Evolutionary conservation across 176 grass and related monocot species (phyloP).

Genomic region (bread wheat (Triticum aestivum)): IWGSC_CS_RefSeq_v2.1 NC_057807.1:609160836-609161335

Average conservation of each 20-base stretch:
- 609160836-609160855: neutral
- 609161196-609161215: too few species aligned
- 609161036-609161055: neutral
- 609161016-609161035: neutral
- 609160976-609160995: neutral
- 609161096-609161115: neutral
- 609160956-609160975: neutral
- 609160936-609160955: neutral
- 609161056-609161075: neutral
- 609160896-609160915: neutral
- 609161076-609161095: neutral
- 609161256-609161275: conserved; percentile 57
- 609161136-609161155: conserved; percentile 50
- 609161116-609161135: conserved; percentile 73
- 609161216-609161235: neutral
- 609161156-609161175: conserved; percentile 43
- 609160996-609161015: neutral
- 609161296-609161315: conserved; percentile 68
- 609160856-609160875: neutral
- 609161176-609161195: neutral
- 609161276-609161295: conserved; percentile 59
- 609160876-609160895: too few species aligned
- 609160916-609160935: too few species aligned
- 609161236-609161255: neutral
- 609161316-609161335: conserved; percentile 51